Percentiles rank a stretch among this genome's conserved stretches.
Evolutionary conservation across 2,329 filamentous ascomycete species (phyloP).

Genomic region (Raffaelea deltoideospora): DNA sequence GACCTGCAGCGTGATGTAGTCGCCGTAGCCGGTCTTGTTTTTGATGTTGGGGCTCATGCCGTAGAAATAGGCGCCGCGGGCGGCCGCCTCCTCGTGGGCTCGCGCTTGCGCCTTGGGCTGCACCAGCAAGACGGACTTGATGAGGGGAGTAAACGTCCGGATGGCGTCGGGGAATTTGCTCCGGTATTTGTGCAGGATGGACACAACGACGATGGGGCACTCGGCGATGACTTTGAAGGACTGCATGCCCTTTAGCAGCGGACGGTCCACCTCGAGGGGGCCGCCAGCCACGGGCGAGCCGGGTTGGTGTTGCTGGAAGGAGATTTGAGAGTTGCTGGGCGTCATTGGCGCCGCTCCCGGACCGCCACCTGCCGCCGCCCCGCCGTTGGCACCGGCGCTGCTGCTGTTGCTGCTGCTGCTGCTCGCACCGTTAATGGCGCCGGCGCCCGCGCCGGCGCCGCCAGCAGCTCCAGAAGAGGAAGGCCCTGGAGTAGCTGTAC

Average conservation of each 20-base stretch:
- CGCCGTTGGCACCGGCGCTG: background rate
- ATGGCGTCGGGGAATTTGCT: slow-evolving; percentile 69
- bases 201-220: slow-evolving; percentile 97
- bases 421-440: background rate
- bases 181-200: slow-evolving; percentile 89
- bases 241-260: slow-evolving; percentile 84
- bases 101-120: slow-evolving; percentile 89
- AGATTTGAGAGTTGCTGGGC: slow-evolving; percentile 47
- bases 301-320: slow-evolving; percentile 57
- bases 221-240: slow-evolving; percentile 98
- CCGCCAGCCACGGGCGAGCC: slow-evolving; percentile 80
- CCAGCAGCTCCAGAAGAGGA: background rate
- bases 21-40: slow-evolving; percentile 85
- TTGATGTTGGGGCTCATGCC: slow-evolving; percentile 89
- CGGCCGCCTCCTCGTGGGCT: slow-evolving; percentile 72
- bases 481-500: no score
- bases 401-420: no score
- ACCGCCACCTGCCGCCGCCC: background rate
- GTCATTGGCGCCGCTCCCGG: slow-evolving; percentile 46
- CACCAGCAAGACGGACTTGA: slow-evolving; percentile 75
- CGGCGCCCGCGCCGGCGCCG: background rate
- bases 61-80: slow-evolving; percentile 70
- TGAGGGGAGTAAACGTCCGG: slow-evolving; percentile 80
- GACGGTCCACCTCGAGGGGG: slow-evolving; percentile 65
- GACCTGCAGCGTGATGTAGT: slow-evolving; percentile 94